Evolutionary conservation across 805 yeast species (phyloP).

Genomic region (Metschnikowia peoriensis): DNA sequence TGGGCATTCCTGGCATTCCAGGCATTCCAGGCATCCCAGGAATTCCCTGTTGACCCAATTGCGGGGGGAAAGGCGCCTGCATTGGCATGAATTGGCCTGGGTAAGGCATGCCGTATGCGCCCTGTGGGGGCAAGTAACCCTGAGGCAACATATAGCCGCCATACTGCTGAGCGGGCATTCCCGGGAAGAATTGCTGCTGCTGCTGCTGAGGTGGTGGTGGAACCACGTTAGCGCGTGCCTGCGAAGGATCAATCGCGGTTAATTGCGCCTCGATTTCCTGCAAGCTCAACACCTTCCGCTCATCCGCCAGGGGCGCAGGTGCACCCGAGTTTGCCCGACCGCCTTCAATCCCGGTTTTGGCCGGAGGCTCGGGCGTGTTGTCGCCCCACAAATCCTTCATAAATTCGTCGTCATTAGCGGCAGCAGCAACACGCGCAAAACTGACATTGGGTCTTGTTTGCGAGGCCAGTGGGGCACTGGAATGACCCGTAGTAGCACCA

Average conservation of each 20-base stretch:
- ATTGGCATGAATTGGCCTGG: constrained; percentile 25
- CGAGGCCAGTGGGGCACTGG: constrained; percentile 11
- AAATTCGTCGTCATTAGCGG: constrained; percentile 43
- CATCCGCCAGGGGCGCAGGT: constrained; percentile 13
- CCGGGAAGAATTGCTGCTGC: constrained; percentile 32
- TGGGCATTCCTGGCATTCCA: constrained; percentile 17
- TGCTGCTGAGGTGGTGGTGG: constrained; percentile 21
- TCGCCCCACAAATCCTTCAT: constrained; percentile 47
- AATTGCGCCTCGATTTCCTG: constrained; percentile 85
- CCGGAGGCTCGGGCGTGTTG: constrained; percentile 27
- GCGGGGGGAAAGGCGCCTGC: constrained; percentile 12
- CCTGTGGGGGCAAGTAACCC: constrained; percentile 35
- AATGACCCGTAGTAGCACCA: constrained; percentile 29
- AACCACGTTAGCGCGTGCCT: constrained; percentile 21
- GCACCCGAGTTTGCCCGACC: no score
- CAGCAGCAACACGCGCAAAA: constrained; percentile 40
- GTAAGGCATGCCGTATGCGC: constrained; percentile 29
- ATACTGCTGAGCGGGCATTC: constrained; percentile 28
- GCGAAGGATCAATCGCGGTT: constrained; percentile 42
- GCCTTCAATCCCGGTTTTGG: background rate
- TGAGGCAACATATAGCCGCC: constrained; percentile 45
- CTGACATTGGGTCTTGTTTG: constrained; percentile 29
- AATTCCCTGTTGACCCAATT: constrained; percentile 21
- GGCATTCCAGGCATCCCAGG: constrained; percentile 24
- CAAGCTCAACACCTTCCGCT: constrained; percentile 59